Base-by-base conservation (phyloP, 2,329 filamentous ascomycete genomes). In the Simplicillium aogashimaense region DNA sequence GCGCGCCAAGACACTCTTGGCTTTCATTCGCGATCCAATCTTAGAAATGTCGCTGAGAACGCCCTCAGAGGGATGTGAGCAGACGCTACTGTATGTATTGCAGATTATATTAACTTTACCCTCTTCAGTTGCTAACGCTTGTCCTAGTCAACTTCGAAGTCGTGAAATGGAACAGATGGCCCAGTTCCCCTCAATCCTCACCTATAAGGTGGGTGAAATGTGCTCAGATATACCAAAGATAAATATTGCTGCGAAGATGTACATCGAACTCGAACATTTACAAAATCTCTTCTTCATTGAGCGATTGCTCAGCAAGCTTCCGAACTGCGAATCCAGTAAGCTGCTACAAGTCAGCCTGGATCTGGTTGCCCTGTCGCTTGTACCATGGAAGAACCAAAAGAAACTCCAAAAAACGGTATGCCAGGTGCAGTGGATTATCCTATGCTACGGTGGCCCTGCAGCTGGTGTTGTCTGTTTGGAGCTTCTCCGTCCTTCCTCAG, bases 281-380 rank as follows among this genome's bases (percentile, higher is more conserved):
- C 69, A 76, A 35, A 77, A 75, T 36, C 58, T 72, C 7, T 78
- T 81, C 45, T 65, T 79, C 18, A 58, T 78, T 25, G 69, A 78
- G 46, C 62, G 76, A 15, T 65, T 78, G 1, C 59, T 78, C 16
- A 62, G 68, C 39, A 71, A 69, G 42, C 52, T 52, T 5, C 54
- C 55, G 3, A 47, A 55, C 4, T 25, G 20, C 20, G 55, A 57
- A n/a, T 53, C 58, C 12, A 59, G 59, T 1, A 60, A 68, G 31
- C 54, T 70, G 7, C 50, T 72, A 17, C 51, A 60, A 1, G 57
- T 66, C 30, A 69, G 66, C 36, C 64, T 62, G 29, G 66, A 72
- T 39, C 61, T 72, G 52, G 61, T 72, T 2, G 58, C 62, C 7
- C 48, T 65, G 12, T 66, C 65, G 0, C 51, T 71, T 17, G 49